These are phyloP conservation scores for Pinus albicaulis DNA, from an alignment of 75 land plant species.

Conservation along the genomic window DNA sequence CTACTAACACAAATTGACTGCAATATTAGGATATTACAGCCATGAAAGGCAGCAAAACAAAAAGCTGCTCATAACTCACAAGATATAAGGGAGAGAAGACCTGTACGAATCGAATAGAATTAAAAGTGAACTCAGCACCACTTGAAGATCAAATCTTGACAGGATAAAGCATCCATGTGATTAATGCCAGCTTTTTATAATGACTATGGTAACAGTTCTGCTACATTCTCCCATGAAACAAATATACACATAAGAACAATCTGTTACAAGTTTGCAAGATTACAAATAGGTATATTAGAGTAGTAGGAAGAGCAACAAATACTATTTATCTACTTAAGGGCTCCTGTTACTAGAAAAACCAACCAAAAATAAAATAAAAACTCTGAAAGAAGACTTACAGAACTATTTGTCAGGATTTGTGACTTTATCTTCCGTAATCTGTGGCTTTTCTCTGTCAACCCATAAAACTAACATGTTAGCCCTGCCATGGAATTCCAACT, in stretches of 20 bases:
- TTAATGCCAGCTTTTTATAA: not conserved
- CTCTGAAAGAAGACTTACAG: slow-evolving; percentile 29
- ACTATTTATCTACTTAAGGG: not conserved
- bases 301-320: not conserved
- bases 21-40: slow-evolving; percentile 6
- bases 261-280: not conserved
- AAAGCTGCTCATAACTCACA: slow-evolving; percentile 1
- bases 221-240: slow-evolving; percentile 6
- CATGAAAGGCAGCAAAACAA: slow-evolving; percentile 6
- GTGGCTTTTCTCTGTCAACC: slow-evolving; percentile 29
- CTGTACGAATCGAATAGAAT: slow-evolving; percentile 1
- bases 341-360: not conserved
- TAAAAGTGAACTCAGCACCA: slow-evolving; percentile 8
- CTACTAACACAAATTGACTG: not conserved
- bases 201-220: not conserved
- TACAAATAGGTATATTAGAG: not conserved
- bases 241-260: not conserved
- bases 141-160: slow-evolving; percentile 1
- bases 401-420: slow-evolving; percentile 45
- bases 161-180: slow-evolving; percentile 6
- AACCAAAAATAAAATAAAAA: not conserved
- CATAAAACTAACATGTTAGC: slow-evolving; percentile 2
- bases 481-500: slow-evolving; percentile 1
- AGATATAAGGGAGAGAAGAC: not conserved
- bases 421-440: slow-evolving; percentile 36